Evolutionary conservation across 257 asterid species (phyloP), one percentile per base, ranked within the genome.

Genomic region (Capsicum rhomboideum): DNA sequence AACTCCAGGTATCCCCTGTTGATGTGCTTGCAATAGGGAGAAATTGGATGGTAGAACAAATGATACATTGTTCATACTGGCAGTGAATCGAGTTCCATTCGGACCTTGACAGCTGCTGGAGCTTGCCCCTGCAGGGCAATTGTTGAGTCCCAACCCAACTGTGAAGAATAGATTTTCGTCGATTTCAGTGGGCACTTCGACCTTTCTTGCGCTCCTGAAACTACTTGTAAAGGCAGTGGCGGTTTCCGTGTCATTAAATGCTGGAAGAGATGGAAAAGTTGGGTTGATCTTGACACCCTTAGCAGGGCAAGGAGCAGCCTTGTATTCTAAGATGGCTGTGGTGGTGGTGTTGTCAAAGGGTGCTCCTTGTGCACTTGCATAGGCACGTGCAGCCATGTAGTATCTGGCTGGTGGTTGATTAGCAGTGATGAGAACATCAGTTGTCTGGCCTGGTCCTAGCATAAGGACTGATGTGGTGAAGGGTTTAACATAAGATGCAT

Each of bases 331-430:
- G 58, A 96, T 89, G 85, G 99, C 98, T 29, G 99, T 96, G 85
- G 98, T 89, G 87, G 99, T 94, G 40, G 98, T 96, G 82, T 94
- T 96, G 85, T 94, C 98, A 68, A 96, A 94, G 0, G 98, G 95
- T 6, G 94, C 96, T 11, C 92, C 92, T 86, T 92, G 98, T 50
- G 94, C 98, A 54, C 97, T 93, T 18, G 97, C 97, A 17, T 96
- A 96, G 64, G 99, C 98, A 1, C 95, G 92, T n/a, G 95, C 97
- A 1, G 99, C 97, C 1, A 96, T 89, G 90, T 94, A 91, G 92
- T 96, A 96, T n/a, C 87, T 79, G 56, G 89, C 87, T 0, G 99
- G 94, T 16, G 92, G 89, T 83, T 93, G 98, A 72, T 94, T 85
- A 11, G 94, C 91, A 0, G 93, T 92, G 87, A 96, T 87, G 7